Base-by-base conservation (phyloP, 2,329 filamentous ascomycete genomes). In the Lanzia echinophila region DNA sequence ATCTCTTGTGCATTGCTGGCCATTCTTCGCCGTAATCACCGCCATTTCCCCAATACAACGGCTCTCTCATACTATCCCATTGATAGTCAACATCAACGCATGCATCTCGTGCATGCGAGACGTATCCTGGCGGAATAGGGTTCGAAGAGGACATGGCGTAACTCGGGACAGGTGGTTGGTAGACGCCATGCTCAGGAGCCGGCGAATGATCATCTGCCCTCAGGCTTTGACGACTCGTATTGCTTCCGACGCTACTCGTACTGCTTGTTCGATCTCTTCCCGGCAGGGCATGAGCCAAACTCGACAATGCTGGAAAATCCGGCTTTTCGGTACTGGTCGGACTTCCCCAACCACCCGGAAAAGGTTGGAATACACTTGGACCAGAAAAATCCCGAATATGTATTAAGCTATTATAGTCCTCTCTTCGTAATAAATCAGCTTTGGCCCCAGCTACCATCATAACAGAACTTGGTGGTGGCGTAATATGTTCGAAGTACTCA, bases 1-100 rank as follows among this genome's bases (percentile, higher is more conserved):
- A 96, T 20, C 94, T 82, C 67, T 85, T 86, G 70, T 99, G 94
- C 94, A 99, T 97, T 3, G 83, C 78, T 31, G 89, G 87, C 94
- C 94, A 99, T 70, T 97, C 94, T 70, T 99, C 94, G 1, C 89
- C 90, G 63, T 89, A 88, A 42, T 86, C 79, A 38, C 92, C 94
- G 10, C 92, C 92, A 63, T 90, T 84, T 6, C 91, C 92, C 87
- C 94, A 97, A 58, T 84, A 77, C 42, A 89, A 78, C 0, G 88
- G 83, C 2, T 79, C 74, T 13, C 87, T 80, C 78, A 91, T 92
- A 56, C 91, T 96, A 66, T 99, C 91, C 92, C 94, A 99, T 63
- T 92, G 87, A 65, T 89, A 95, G 70, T 99, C 94, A n/a, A 96
- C 79, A 48, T 87, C 79, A 5, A 88, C 77, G 65, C 90, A 97